Evolutionary conservation across 2,329 filamentous ascomycete species (phyloP), one percentile per base, ranked within the genome.

Genomic region (Sarocladium kiliense): DNA sequence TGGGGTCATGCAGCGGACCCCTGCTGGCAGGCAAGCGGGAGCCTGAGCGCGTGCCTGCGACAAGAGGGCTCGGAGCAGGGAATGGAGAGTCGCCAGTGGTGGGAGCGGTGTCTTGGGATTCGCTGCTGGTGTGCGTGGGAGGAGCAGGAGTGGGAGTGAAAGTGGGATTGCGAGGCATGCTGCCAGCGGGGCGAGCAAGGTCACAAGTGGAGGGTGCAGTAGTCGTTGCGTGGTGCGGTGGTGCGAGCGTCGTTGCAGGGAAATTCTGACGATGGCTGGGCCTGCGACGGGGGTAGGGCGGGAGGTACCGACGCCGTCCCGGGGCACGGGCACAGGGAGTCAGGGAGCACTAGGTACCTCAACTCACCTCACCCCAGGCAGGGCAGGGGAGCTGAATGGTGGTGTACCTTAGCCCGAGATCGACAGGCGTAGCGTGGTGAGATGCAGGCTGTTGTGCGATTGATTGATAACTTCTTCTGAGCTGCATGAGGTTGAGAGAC

Each of bases 281-380:
- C n/a, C 11, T 27, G 23, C 21, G 18, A 36, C 27, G 47, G 47
- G 27, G 47, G 47, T 51, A 51, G 47, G 5, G 47, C 47, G 47
- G 47, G 47, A 51, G 47, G 47, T 51, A 51, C 47, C 47, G 47
- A 21, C 30, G 47, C 47, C 47, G 47, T 51, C 47, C 47, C 30
- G 47, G 7, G 12, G 30, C 30, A 32, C 6, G 30, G 30, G 30
- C 30, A 7, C 30, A 32, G 30, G 30, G 30, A 32, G 30, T 32
- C 30, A 39, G 36, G 36, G 36, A 39, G 36, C 9, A 10, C 6
- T n/a, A 7, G 30, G 30, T 32, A 32, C 30, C 6, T 32, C n/a
- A n/a, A n/a, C n/a, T n/a, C n/a, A n/a, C n/a, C n/a, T n/a, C n/a
- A n/a, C n/a, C n/a, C n/a, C 36, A 47, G 44, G n/a, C 30, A 32